These are phyloP conservation scores for Tinospora cordifolia DNA, from an alignment of 164 flowering plant species.

Conservation along the genomic window DNA sequence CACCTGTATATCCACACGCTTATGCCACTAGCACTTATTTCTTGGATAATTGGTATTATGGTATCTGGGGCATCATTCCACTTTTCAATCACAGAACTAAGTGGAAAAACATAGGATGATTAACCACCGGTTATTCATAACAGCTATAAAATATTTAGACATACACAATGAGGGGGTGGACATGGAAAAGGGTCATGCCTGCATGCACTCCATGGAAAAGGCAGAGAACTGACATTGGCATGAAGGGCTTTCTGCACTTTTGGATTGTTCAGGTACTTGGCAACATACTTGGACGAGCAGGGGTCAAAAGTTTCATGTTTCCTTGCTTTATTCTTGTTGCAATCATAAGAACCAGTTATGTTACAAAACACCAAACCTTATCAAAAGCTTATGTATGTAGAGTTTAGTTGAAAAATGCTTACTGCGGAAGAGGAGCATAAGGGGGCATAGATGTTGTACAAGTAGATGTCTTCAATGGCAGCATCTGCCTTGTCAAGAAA, in stretches of 20 bases:
- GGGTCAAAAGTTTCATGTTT: constrained; percentile 28
- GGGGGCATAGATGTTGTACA: constrained; percentile 26
- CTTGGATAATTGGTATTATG: constrained; percentile 24
- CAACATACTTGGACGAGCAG: constrained; percentile 23
- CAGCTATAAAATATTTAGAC: neutral
- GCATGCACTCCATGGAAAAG: constrained; percentile 25
- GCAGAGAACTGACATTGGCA: constrained; percentile 18
- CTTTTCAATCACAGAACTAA: neutral
- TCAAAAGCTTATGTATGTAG: neutral
- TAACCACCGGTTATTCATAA: neutral
- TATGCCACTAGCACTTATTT: constrained; percentile 28
- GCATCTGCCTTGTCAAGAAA: neutral
- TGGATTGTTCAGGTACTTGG: constrained; percentile 28
- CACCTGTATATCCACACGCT: constrained; percentile 39
- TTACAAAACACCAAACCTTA: neutral
- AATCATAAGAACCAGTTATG: neutral
- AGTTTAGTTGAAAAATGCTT: neutral
- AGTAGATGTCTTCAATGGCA: neutral
- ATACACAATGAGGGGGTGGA: neutral
- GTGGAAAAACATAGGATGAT: too few species aligned
- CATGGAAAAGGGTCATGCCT: constrained; percentile 8
- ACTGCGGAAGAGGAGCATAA: constrained; percentile 7
- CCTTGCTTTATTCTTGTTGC: neutral
- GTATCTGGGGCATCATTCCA: constrained; percentile 32
- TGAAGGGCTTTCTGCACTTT: constrained; percentile 36